Evolutionary conservation across 2,329 filamentous ascomycete genomes (phyloP).

Genomic region (Paraphoma chrysanthemicola): DNA sequence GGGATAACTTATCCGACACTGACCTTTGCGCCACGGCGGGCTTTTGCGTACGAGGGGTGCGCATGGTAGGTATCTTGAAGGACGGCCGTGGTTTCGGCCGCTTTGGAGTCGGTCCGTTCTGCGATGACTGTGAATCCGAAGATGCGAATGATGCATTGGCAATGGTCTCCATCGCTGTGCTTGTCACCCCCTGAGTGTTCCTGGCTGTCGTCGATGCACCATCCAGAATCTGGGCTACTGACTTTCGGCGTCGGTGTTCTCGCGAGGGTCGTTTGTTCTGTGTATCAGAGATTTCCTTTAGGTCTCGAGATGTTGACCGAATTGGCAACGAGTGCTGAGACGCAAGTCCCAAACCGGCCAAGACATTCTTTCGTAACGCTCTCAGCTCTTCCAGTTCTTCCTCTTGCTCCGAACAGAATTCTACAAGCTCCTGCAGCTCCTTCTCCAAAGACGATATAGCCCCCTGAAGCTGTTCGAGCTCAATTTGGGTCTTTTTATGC

Average conservation of each 20-base stretch:
- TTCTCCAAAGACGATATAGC: conserved; percentile 25
- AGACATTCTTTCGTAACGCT: conserved; percentile 30
- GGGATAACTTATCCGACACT: conserved; percentile 21
- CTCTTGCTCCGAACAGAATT: conserved; percentile 36
- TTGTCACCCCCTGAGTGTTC: conserved; percentile 8
- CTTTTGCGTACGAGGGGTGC: conserved; percentile 34
- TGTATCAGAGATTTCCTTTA: conserved; percentile 14
- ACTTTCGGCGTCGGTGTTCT: conserved; percentile 34
- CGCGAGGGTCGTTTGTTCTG: conserved; percentile 14
- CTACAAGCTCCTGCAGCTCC: conserved; percentile 32
- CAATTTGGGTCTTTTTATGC: conserved; percentile 19
- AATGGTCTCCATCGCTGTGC: conserved; percentile 22
- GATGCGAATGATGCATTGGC: conserved; percentile 34
- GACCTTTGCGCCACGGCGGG: conserved; percentile 14
- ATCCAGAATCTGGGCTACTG: conserved; percentile 17
- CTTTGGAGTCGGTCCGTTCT: conserved; percentile 50
- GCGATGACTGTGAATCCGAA: conserved; percentile 19
- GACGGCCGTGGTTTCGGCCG: conserved; percentile 45
- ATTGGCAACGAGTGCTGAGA: conserved; percentile 16
- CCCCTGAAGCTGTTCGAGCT: conserved; percentile 22
- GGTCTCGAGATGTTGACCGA: conserved; percentile 15
- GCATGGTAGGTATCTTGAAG: conserved; percentile 38
- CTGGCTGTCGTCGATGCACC: not conserved
- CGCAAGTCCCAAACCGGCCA: conserved; percentile 31
- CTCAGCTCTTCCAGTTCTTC: conserved; percentile 36